Base-by-base conservation (phyloP, 179 eudicot species). In the Spergularia azorica region DNA sequence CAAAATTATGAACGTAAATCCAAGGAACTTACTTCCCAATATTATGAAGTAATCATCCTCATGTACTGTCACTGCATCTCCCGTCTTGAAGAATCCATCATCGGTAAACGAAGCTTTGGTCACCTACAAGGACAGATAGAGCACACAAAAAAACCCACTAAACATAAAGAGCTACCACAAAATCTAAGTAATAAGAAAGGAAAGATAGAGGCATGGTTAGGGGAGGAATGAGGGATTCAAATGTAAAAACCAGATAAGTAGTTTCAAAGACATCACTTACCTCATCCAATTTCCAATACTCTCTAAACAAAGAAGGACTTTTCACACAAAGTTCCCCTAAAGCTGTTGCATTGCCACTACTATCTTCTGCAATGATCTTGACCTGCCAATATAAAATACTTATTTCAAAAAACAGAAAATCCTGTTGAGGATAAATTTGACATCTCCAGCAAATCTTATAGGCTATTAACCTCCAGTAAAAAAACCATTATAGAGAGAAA, bases 211-310 rank as follows among this genome's bases (percentile, higher is more conserved):
- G 48, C 48, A 43, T 26, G 48, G 48, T 4, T 4, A 1, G 5
- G 48, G 48, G 17, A 14, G 59, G 15, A 54, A 38, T 26, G 71
- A 54, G 32, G 32, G 18, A n/a, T 43, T 46, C 57, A 11, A 21
- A 55, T 32, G 14, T 16, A 14, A 68, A 50, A 1, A 70, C n/a
- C 38, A 64, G 21, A 38, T 10, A 48, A 16, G 52, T n/a, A 61
- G 12, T 18, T 38, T 6, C 10, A 20, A 26, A 50, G 63, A 15
- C 39, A 74, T 32, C 41, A 79, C 79, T 77, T 83, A 89, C 99
- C 98, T 96, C 86, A 50, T 96, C 92, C 67, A 87, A 90, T 82
- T 92, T 96, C 99, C 99, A 96, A 80, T 96, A 96, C 82, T 90
- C 99, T 82, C 89, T 89, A 74, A 96, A 96, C 83, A 89, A 78